phyloP scores from a whole-genome alignment of 176 grass and related monocot genomes.

The Triticum urartu region DNA sequence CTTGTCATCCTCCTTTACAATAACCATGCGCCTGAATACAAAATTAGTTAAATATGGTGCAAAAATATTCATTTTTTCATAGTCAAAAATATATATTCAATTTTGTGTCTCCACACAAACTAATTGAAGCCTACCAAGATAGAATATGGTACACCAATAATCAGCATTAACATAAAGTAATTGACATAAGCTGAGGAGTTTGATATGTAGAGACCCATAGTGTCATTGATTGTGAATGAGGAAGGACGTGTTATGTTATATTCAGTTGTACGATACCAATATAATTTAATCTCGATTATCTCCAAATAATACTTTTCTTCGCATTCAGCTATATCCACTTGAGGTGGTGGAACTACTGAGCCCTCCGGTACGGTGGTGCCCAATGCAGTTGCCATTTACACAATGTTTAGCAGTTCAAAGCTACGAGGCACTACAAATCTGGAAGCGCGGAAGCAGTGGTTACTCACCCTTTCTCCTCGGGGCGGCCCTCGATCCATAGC shows the following conservation, averaged over 20 bases:
- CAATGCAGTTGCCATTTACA: neutral
- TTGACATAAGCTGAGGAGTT: neutral
- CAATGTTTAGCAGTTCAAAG: neutral
- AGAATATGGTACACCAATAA: neutral
- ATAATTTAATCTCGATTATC: neutral
- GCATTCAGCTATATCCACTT: neutral
- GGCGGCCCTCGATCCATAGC: slow-evolving; percentile 57
- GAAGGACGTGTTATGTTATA: neutral
- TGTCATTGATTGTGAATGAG: neutral
- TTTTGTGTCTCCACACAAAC: neutral
- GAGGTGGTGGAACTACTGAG: neutral
- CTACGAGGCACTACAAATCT: neutral
- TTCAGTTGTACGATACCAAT: neutral
- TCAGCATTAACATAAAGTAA: neutral
- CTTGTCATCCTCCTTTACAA: slow-evolving; percentile 80
- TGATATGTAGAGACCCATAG: neutral
- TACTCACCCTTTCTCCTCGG: slow-evolving; percentile 54
- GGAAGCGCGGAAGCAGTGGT: neutral
- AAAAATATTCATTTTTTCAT: neutral
- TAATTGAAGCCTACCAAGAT: neutral
- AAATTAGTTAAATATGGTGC: slow-evolving; percentile 19
- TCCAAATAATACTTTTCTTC: neutral
- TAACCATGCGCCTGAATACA: slow-evolving; percentile 72
- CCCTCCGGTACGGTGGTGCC: neutral
- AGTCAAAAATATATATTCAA: too few relatives aligned